Evolutionary conservation across 2,329 filamentous ascomycete species (phyloP), one percentile per base, ranked within the genome.

Genomic region (Mycocentrospora acerina): DNA sequence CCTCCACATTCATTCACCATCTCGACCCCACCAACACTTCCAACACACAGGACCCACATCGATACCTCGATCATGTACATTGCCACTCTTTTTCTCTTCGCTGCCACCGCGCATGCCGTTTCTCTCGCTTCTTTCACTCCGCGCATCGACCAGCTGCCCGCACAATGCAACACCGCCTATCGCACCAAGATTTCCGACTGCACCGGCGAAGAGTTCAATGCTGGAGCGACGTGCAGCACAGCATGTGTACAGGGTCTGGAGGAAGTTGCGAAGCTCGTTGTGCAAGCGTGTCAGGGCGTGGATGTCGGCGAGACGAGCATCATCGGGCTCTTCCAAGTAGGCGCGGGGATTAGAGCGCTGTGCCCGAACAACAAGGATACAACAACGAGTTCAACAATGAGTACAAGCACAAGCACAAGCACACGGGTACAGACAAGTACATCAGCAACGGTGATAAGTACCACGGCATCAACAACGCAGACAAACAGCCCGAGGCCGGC

Each of bases 51-150:
- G 9, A 22, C 19, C 19, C 5, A 22, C 19, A 32, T 48, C 38
- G 34, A 37, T 41, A 53, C 26, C 5, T 6, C 26, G 6, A 22
- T 22, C 19, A 22, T 22, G 19, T 22, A 22, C 19, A 22, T 22
- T 22, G 5, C 9, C 19, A 22, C 5, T 9, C 9, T 22, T 22
- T 9, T 22, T 22, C 19, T 22, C 31, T 38, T 57, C 17, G 46
- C 53, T 10, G 35, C 52, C 17, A 51, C 57, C 28, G 45, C 54
- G 13, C 39, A 55, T 29, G 57, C 70, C n/a, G 68, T 73, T 27
- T 66, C 67, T 15, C 70, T 76, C 25, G 56, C 66, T 18, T 69
- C 71, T 53, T 75, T 76, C 53, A 64, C 62, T 2, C 71, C 71
- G 14, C 62, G 64, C 25, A 61, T 70, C 47, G 54, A 64, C 6